Percentiles rank a stretch among this genome's conserved stretches.
Conservation (phyloP, 2,329 filamentous ascomycete species). For the Exophiala aquamarina region DNA sequence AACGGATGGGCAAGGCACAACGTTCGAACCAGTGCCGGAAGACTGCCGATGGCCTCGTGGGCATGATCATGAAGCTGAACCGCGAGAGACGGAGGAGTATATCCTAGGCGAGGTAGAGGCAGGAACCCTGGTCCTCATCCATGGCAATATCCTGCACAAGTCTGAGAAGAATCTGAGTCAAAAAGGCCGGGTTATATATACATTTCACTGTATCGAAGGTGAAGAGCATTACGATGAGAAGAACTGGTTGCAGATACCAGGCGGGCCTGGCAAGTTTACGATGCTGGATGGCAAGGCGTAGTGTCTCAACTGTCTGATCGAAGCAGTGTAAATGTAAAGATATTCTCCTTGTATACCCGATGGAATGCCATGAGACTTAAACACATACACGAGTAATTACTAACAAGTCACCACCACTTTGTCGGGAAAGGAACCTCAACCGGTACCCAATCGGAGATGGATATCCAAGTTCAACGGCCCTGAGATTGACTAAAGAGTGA, state of each 20-base stretch:
- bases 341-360: too few species aligned
- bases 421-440: too few species aligned
- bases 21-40: constrained; percentile 60
- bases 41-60: constrained; percentile 64
- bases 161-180: constrained; percentile 86
- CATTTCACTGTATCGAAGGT: constrained; percentile 94
- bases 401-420: too few species aligned
- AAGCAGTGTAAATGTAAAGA: too few species aligned
- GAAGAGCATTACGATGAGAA: constrained; percentile 73
- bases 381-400: too few species aligned
- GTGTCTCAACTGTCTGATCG: too few species aligned
- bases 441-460: too few species aligned
- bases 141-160: constrained; percentile 94
- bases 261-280: constrained; percentile 75
- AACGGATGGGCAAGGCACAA: constrained; percentile 55
- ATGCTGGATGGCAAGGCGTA: constrained; percentile 45
- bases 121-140: constrained; percentile 86
- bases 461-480: too few species aligned
- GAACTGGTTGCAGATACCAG: constrained; percentile 92
- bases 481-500: too few species aligned
- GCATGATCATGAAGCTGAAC: constrained; percentile 37
- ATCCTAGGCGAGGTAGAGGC: constrained; percentile 85
- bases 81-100: constrained; percentile 57
- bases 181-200: constrained; percentile 92
- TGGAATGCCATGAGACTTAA: too few species aligned